Evolutionary conservation across 805 yeast species (phyloP).

Genomic region (Ogataea kodamae): DNA sequence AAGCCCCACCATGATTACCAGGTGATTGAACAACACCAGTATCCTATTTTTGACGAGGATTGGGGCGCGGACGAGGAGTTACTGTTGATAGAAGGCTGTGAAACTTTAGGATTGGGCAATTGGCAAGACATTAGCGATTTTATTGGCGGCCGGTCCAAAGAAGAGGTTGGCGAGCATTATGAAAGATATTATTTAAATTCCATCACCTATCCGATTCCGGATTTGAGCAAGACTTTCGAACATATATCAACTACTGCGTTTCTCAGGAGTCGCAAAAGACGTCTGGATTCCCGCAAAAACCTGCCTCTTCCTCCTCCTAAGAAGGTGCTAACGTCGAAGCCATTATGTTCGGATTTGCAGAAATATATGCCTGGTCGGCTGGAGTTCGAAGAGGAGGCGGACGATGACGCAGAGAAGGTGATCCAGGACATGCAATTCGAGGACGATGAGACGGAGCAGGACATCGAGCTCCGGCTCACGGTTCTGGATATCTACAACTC

Average conservation of each 20-base stretch:
- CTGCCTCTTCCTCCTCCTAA: slow-evolving; percentile 80
- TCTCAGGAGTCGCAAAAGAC: slow-evolving; percentile 56
- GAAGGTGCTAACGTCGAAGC: slow-evolving; percentile 89
- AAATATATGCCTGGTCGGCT: slow-evolving; percentile 98
- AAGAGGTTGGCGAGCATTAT: slow-evolving; percentile 88
- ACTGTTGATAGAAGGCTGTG: slow-evolving; percentile 84
- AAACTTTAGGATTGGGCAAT: slow-evolving; percentile 87
- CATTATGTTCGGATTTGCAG: slow-evolving; percentile 94
- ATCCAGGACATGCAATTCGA: slow-evolving; percentile 96
- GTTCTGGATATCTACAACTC: slow-evolving; percentile 87
- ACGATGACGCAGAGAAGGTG: slow-evolving; percentile 92
- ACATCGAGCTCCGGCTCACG: slow-evolving; percentile 84
- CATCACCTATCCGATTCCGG: slow-evolving; percentile 82
- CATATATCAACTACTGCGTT: slow-evolving; percentile 65
- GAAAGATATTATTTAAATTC: slow-evolving; percentile 65
- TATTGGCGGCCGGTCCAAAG: slow-evolving; percentile 87
- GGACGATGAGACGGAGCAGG: slow-evolving; percentile 84
- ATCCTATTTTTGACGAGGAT: slow-evolving; percentile 81
- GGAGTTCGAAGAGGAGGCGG: slow-evolving; percentile 95
- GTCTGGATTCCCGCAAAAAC: slow-evolving; percentile 71
- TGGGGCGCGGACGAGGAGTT: slow-evolving; percentile 99
- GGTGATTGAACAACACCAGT: slow-evolving; percentile 90
- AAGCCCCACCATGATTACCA: slow-evolving; percentile 92
- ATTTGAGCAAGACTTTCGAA: slow-evolving; percentile 66
- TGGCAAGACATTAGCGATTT: slow-evolving; percentile 99